phyloP scores from a whole-genome alignment of 1,284 basidiomycete genomes.

The Puccinia triticina region DNA sequence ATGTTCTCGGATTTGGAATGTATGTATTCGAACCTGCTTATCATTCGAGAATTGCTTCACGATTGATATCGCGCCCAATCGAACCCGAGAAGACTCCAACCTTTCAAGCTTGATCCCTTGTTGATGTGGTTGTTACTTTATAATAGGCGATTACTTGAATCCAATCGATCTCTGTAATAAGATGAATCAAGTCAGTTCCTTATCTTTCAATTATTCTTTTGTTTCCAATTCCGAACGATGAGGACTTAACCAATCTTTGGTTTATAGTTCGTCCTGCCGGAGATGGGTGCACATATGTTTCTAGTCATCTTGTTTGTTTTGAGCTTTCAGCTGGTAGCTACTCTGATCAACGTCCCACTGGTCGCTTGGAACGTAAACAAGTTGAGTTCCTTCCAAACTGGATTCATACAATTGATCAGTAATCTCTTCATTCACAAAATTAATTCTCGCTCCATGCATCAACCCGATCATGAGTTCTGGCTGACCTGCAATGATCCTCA shows the following conservation, averaged over 20 bases:
- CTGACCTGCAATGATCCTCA: neutral
- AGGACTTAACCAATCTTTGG: neutral
- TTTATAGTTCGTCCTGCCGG: slow-evolving; percentile 88
- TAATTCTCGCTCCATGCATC: neutral
- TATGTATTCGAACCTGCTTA: slow-evolving; percentile 14
- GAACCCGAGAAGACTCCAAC: neutral
- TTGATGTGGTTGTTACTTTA: neutral
- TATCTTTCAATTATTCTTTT: slow-evolving; percentile 52
- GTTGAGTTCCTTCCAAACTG: slow-evolving; percentile 58
- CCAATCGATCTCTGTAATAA: slow-evolving; percentile 99
- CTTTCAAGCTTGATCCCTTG: neutral
- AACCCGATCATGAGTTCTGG: neutral
- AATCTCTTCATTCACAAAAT: neutral
- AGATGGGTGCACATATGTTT: slow-evolving; percentile 92
- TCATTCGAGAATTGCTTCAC: neutral
- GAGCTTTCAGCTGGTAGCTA: slow-evolving; percentile 91
- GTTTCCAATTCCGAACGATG: slow-evolving; percentile 28
- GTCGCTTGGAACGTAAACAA: slow-evolving; percentile 93
- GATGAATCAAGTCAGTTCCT: slow-evolving; percentile 82
- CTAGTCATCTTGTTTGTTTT: slow-evolving; percentile 81
- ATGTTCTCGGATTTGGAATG: slow-evolving; percentile 99
- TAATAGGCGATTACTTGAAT: slow-evolving; percentile 83
- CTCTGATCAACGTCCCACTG: slow-evolving; percentile 87
- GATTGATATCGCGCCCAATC: neutral
- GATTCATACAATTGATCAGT: neutral